phyloP scores from a whole-genome alignment of 2,329 filamentous ascomycete genomes.

The Ceratocystis huliohia region DNA sequence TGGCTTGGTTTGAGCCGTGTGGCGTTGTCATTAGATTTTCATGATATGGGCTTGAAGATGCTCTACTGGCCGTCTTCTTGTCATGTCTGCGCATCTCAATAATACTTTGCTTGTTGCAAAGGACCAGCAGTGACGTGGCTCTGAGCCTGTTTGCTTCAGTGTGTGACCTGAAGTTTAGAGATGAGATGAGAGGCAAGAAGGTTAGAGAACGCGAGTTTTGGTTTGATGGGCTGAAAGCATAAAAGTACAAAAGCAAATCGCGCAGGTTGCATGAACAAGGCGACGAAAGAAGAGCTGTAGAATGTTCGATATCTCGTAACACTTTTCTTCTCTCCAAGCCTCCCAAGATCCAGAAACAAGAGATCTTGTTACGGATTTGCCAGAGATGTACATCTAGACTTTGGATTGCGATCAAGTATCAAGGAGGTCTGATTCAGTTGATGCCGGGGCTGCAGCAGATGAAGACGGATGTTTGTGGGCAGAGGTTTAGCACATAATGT shows the following conservation, averaged over 20 bases:
- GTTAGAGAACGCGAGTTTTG: not conserved
- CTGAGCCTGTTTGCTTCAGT: not conserved
- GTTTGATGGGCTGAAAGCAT: slow-evolving; percentile 5
- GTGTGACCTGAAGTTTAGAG: not conserved
- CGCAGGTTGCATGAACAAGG: not conserved
- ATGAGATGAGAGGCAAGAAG: not conserved
- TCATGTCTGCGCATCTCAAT: not conserved
- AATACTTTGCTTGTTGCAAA: not conserved
- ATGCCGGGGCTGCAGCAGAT: not conserved
- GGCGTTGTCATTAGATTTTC: not conserved
- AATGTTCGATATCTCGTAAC: not conserved
- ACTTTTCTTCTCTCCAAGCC: too few species aligned
- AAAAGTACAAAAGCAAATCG: not conserved
- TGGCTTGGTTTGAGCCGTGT: not conserved
- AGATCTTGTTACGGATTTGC: not conserved
- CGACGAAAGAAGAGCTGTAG: not conserved
- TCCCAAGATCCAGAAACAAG: not conserved
- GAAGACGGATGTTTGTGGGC: not conserved
- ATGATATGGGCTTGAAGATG: not conserved
- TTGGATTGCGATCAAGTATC: not conserved
- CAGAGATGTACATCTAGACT: not conserved
- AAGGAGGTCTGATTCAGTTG: not conserved
- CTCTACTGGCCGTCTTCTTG: not conserved
- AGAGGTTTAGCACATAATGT: too few species aligned
- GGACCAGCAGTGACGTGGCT: not conserved